Percentiles rank a stretch among this genome's conserved stretches.
Conservation (phyloP, 305 asterid species). For the Solanum hybrid region DNA sequence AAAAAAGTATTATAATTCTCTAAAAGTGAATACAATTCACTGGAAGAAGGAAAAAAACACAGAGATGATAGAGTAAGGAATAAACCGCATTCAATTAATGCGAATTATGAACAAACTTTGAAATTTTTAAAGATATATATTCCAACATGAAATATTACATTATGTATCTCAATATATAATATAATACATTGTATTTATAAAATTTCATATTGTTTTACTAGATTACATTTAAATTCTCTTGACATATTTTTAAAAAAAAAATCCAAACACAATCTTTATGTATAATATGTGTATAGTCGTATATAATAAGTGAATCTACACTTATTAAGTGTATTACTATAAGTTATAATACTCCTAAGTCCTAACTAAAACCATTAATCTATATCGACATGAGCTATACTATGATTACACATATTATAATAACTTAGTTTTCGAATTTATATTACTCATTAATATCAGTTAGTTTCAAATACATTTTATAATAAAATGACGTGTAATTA, state of each 20-base stretch:
- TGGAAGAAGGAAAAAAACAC: neutral
- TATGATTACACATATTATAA: neutral
- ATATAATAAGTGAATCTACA: neutral
- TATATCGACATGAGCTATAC: neutral
- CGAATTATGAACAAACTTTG: neutral
- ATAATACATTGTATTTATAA: neutral
- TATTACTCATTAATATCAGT: neutral
- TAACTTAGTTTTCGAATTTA: neutral
- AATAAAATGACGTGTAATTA: neutral
- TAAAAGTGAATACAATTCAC: neutral
- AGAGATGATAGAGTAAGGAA: neutral
- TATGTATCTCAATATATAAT: neutral
- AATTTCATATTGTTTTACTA: neutral
- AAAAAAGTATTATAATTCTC: too few species aligned
- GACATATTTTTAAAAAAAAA: too few species aligned
- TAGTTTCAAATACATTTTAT: neutral
- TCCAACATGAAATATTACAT: neutral
- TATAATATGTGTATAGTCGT: neutral
- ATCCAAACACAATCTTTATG: neutral
- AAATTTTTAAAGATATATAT: neutral
- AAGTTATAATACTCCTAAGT: neutral
- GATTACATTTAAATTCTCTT: neutral
- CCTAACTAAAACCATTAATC: neutral
- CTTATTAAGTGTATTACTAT: neutral
- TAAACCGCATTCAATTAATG: neutral